These are phyloP conservation scores for Cymbidium sinense DNA, from an alignment of 106 monocot species.

Conservation along the genomic window DNA sequence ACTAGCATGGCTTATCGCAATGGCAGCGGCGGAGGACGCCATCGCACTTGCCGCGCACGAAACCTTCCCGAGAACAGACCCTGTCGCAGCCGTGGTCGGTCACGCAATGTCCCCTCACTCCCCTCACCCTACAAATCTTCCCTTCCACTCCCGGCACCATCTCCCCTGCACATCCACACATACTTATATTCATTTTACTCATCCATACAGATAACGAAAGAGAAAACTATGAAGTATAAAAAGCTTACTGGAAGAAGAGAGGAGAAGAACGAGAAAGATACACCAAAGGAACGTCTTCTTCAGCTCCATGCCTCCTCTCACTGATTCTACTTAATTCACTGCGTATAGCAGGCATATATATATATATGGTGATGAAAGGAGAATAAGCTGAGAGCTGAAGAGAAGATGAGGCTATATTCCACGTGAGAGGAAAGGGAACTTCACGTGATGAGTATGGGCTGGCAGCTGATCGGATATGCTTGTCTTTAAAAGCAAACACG, in stretches of 20 bases:
- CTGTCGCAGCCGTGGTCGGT: not conserved
- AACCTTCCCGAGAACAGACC: not conserved
- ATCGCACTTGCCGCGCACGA: constrained; percentile 6
- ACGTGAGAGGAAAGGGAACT: too few relatives aligned
- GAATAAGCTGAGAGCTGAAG: not conserved
- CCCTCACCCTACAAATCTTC: not conserved
- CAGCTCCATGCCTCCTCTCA: not conserved
- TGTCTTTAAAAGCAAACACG: too few relatives aligned
- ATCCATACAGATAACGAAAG: not conserved
- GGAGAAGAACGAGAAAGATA: constrained; percentile 1
- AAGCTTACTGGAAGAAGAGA: constrained; percentile 4
- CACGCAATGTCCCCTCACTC: not conserved
- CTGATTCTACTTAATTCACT: too few relatives aligned
- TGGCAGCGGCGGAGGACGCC: not conserved
- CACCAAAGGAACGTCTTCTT: not conserved
- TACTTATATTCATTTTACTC: not conserved
- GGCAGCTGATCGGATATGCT: too few relatives aligned
- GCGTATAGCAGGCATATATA: too few relatives aligned
- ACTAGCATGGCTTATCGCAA: constrained; percentile 7
- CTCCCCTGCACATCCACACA: not conserved
- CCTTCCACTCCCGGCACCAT: not conserved
- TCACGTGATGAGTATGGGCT: too few relatives aligned
- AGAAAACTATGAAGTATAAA: not conserved
- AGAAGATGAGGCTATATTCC: not conserved
- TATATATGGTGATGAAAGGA: too few relatives aligned